Conservation (phyloP, 768 basidiomycete genomes). For the Lactarius trivialis region DNA sequence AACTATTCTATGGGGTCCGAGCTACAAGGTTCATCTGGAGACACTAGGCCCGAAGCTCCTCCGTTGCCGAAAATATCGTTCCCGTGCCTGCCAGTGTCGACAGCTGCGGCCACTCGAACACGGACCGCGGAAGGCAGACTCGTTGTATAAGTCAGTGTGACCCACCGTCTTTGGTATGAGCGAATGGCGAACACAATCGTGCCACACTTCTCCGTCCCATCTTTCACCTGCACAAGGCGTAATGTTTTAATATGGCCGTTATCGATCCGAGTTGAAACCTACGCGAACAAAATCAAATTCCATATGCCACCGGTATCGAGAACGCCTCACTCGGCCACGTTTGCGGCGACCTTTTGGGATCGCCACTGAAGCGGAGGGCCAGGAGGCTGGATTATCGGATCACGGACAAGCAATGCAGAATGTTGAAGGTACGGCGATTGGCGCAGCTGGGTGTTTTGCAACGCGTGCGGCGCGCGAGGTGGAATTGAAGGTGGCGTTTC, state of each 20-base stretch:
- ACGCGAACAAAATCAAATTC: conserved; percentile 70
- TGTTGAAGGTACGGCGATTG: conserved; percentile 66
- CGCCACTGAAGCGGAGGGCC: conserved; percentile 53
- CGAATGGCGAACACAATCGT: conserved; percentile 70
- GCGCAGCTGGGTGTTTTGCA: conserved; percentile 48
- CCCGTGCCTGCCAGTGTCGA: conserved; percentile 49
- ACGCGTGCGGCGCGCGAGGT: conserved; percentile 41
- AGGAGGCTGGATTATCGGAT: conserved; percentile 42
- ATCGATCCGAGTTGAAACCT: conserved; percentile 38
- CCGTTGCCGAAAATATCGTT: conserved; percentile 79
- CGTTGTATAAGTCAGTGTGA: conserved; percentile 21
- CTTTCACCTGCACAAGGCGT: conserved; percentile 49
- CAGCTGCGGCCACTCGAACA: conserved; percentile 37
- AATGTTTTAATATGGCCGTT: conserved; percentile 1
- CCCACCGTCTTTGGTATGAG: conserved; percentile 63
- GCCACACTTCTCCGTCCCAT: conserved; percentile 75
- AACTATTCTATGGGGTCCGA: too few relatives aligned
- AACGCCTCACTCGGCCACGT: conserved; percentile 60
- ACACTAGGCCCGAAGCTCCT: too few relatives aligned
- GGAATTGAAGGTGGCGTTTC: conserved; percentile 44
- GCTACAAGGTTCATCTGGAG: too few relatives aligned
- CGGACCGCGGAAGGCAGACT: background rate
- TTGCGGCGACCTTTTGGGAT: conserved; percentile 55
- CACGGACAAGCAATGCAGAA: conserved; percentile 46
- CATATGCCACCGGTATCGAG: conserved; percentile 53